phyloP scores from a whole-genome alignment of 805 yeast species.

The Suhomyces sp. region DNA sequence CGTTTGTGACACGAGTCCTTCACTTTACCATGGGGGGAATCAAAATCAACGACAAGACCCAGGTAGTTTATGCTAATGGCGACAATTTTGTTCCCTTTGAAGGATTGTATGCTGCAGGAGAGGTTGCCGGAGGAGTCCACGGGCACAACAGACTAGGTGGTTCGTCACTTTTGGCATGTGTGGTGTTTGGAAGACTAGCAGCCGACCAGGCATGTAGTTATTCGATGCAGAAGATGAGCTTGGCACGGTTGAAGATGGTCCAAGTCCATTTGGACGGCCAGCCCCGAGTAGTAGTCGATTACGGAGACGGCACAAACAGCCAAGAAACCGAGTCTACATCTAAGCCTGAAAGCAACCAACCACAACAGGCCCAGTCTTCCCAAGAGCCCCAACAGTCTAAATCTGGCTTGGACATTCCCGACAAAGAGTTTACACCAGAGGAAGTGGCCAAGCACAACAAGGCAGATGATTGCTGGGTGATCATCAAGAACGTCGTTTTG shows the following conservation, averaged over 20 bases:
- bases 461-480: constrained; percentile 50
- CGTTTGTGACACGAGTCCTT: constrained; percentile 54
- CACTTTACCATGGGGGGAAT: constrained; percentile 76
- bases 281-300: constrained; percentile 34
- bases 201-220: constrained; percentile 40
- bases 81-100: constrained; percentile 23
- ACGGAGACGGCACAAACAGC: constrained; percentile 12
- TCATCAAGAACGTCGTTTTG: constrained; percentile 51
- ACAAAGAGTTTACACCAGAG: constrained; percentile 43
- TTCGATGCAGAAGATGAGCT: constrained; percentile 26
- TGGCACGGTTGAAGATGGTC: constrained; percentile 40
- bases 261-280: constrained; percentile 41
- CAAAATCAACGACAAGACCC: constrained; percentile 47
- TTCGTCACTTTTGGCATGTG: constrained; percentile 43
- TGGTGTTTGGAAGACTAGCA: constrained; percentile 43
- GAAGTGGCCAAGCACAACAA: constrained; percentile 50
- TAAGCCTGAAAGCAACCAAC: too few relatives aligned
- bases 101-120: constrained; percentile 44
- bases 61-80: constrained; percentile 29
- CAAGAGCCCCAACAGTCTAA: neutral
- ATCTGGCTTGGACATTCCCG: constrained; percentile 35
- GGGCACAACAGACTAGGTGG: constrained; percentile 46
- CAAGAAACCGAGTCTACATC: too few relatives aligned
- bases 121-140: constrained; percentile 46
- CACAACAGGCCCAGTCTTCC: neutral